A percentile compares a stretch with the other conserved stretches of the same genome.
Evolutionary conservation across 2,329 filamentous ascomycete species (phyloP).

Genomic region (Stagonosporopsis rhizophila): DNA sequence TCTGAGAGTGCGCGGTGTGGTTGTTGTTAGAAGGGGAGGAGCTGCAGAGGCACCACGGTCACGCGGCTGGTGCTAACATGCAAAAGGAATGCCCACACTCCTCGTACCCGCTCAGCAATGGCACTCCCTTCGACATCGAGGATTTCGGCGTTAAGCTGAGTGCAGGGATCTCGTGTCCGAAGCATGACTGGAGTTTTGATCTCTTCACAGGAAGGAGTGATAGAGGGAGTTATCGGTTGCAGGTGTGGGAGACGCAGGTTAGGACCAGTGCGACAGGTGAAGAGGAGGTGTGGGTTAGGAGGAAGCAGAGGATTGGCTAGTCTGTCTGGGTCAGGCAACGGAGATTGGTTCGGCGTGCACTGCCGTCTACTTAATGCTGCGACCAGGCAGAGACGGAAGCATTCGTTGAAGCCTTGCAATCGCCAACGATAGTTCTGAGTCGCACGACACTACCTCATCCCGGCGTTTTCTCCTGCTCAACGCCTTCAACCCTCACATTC

Average conservation of each 20-base stretch:
- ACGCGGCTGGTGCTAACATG: background rate
- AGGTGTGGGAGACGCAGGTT: slow-evolving; percentile 69
- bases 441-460: background rate
- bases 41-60: background rate
- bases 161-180: slow-evolving; percentile 70
- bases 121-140: slow-evolving; percentile 72
- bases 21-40: background rate
- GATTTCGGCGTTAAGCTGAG: slow-evolving; percentile 72
- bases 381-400: background rate
- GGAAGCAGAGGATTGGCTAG: slow-evolving; percentile 43
- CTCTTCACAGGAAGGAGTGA: slow-evolving; percentile 68
- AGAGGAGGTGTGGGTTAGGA: slow-evolving; percentile 43
- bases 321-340: background rate
- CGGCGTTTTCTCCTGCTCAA: background rate
- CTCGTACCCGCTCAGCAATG: slow-evolving; percentile 69
- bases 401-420: background rate
- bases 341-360: no score
- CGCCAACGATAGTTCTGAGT: background rate
- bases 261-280: slow-evolving; percentile 26
- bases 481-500: no score
- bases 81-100: slow-evolving; percentile 67
- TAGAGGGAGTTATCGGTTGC: slow-evolving; percentile 66
- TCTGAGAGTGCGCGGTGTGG: no score
- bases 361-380: no score
- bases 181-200: slow-evolving; percentile 76